Evolutionary conservation across 1,284 basidiomycete genomes (phyloP).

Genomic region (Cutaneotrichosporon curvatum): DNA sequence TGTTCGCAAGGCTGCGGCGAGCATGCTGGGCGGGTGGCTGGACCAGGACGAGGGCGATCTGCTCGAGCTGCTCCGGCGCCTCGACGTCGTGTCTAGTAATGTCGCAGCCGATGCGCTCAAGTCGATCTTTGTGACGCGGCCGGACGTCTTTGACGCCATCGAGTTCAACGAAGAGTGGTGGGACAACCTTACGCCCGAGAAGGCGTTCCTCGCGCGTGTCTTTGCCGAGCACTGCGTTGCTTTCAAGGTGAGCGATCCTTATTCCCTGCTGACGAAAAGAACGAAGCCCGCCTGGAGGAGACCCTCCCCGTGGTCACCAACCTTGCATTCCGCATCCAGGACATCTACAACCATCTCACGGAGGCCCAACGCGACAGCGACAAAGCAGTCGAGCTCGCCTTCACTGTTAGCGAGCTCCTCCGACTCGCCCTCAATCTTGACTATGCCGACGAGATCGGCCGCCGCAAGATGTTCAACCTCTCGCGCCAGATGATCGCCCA

Average conservation of each 20-base stretch:
- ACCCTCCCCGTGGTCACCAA: conserved; percentile 82
- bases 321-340: conserved; percentile 78
- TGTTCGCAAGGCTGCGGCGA: conserved; percentile 73
- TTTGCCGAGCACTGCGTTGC: conserved; percentile 73
- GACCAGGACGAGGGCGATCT: conserved; percentile 54
- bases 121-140: conserved; percentile 57
- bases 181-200: conserved; percentile 68
- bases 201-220: conserved; percentile 72
- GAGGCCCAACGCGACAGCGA: conserved; percentile 48
- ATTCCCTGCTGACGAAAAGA: too few relatives aligned
- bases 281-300: conserved; percentile 63
- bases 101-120: conserved; percentile 62
- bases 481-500: conserved; percentile 84
- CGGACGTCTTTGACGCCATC: conserved; percentile 59
- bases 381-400: conserved; percentile 49
- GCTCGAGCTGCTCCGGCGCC: conserved; percentile 54
- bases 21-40: conserved; percentile 70
- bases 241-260: conserved; percentile 46
- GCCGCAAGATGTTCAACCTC: conserved; percentile 83
- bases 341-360: conserved; percentile 63
- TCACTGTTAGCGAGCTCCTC: conserved; percentile 74
- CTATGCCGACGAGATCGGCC: conserved; percentile 89
- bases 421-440: conserved; percentile 76
- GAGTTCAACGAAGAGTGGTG: conserved; percentile 69
- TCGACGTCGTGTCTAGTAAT: conserved; percentile 56